Evolutionary conservation across 805 yeast species (phyloP), one percentile per base, ranked within the genome.

Genomic region (Candida andamanensis): DNA sequence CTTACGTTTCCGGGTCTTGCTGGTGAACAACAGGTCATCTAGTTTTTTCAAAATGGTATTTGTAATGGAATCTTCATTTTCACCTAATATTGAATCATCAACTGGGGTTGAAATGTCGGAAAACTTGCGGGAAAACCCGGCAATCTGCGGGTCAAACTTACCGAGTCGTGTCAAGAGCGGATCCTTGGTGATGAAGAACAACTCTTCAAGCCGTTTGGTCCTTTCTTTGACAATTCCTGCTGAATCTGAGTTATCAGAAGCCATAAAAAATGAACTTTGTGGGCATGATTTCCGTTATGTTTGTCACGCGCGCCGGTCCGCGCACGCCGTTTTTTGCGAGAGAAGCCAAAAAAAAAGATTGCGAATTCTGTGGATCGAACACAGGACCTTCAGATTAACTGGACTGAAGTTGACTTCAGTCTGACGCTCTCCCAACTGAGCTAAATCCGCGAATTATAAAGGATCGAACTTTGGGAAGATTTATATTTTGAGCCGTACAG

Each of bases 361-460:
- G 76, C 76, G 75, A 69, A 55, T 69, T 71, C 72, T 75, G 83
- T 74, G 84, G 83, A 75, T 77, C 78, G 84, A 78, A 78, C 83
- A 74, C 83, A 75, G 78, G 82, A 77, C 84, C 84, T 78, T 71
- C 81, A 76, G 82, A 76, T 76, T 50, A 49, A 45, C 52, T 52
- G 50, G 53, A 53, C 58, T 46, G 50, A 49, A 50, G 45, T 46
- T 38, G 17, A 41, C 59, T 54, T 54, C 59, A 54, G 59, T 54
- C 59, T 52, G 56, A 51, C 58, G 58, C 58, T 53, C 58, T 51
- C 56, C 58, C 56, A 52, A 51, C 58, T 51, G 58, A 53, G 57
- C 58, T 52, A 53, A 53, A 49, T 37, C 57, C 57, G 57, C 57
- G 29, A 23, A 31, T 30, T 33, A n/a, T n/a, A n/a, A n/a, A n/a